Evolutionary conservation across 176 grass and related monocot genomes (phyloP), one percentile per base, ranked within the genome.

Genomic region (Oryza brachyantha): DNA sequence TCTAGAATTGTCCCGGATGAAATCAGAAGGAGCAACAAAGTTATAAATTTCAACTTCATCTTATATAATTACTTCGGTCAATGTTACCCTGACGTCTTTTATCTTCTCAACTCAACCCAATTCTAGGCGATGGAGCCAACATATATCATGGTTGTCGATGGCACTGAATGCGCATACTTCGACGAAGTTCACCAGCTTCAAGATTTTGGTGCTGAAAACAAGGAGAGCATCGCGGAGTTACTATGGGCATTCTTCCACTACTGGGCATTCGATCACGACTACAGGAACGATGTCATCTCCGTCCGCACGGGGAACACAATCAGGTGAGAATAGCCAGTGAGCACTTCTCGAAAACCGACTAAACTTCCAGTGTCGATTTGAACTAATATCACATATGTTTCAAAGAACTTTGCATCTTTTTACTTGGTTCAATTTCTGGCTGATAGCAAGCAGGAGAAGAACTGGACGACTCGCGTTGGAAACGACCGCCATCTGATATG

Each of bases 201-300:
- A 17, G 60, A 48, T 34, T 83, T 83, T 25, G 74, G 90, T 40
- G 79, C 82, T 68, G 50, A 78, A 58, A 86, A 93, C 58, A 81
- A 81, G 70, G 90, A 84, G 46, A 81, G 72, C 81, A 60, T 93
- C 1, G 72, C 84, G 0, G 46, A 81, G 43, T 74, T 93, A 72
- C 79, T 93, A 28, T 93, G 86, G 90, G 84, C 66, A 21, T 93
- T 93, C 78, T 93, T 93, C 63, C 91, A 87, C 6, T 79, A 87
- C 37, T 93, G 91, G 91, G 87, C 91, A 11, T 87, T 74, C 77
- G 27, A 61, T 66, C 91, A 93, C 12, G 77, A 90, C 21, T 93
- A 90, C 74, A 87, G 28, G 82, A 86, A 55, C 13, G 84, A 90
- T 19, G 91, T 87, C 21, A 61, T 90, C 70, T 90, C 87, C 12